Evolutionary conservation across 371 early-diverging fungal species (phyloP).

Genomic region (Entomophthora muscae): DNA sequence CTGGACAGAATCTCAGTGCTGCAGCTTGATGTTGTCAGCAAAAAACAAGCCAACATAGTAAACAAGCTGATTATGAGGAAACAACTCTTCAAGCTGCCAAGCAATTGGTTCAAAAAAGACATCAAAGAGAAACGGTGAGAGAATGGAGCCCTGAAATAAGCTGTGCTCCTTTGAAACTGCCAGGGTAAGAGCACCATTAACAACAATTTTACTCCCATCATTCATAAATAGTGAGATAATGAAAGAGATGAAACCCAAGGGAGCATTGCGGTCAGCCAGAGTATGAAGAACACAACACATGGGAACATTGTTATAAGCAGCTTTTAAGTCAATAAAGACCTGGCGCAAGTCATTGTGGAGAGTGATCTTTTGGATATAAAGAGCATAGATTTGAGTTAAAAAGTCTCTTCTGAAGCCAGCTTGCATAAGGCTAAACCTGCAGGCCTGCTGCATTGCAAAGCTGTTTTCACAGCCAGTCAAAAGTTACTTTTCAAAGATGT

Average conservation of each 20-base stretch:
- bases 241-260: not conserved
- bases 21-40: not conserved
- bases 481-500: not conserved
- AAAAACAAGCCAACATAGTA: not conserved
- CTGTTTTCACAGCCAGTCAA: not conserved
- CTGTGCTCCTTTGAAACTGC: not conserved
- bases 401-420: not conserved
- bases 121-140: not conserved
- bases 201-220: not conserved
- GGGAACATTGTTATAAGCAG: not conserved
- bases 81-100: not conserved
- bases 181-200: not conserved
- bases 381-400: not conserved
- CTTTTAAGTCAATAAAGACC: not conserved
- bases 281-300: not conserved
- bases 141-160: not conserved
- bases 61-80: not conserved
- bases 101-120: not conserved
- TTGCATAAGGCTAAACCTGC: not conserved
- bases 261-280: not conserved
- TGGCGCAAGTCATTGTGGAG: not conserved
- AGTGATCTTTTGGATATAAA: not conserved
- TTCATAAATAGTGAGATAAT: not conserved
- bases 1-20: not conserved
- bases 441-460: not conserved